Base-by-base conservation (phyloP, 2,329 filamentous ascomycete genomes). In the Cladosporium sp. region DNA sequence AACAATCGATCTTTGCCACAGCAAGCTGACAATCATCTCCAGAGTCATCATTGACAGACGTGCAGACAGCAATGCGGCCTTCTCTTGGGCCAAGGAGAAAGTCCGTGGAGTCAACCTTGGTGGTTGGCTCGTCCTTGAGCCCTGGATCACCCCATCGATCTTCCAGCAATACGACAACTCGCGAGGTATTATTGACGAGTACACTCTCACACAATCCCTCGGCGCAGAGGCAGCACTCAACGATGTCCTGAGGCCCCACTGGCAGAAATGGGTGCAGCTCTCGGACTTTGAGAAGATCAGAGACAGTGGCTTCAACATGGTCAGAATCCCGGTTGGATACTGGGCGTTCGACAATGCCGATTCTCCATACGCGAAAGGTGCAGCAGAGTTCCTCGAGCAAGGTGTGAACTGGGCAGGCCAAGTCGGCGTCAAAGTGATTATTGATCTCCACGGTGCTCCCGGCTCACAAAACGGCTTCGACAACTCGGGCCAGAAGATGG, bases 391-490 rank as follows among this genome's bases (percentile, higher is more conserved):
- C 70, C 76, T 88, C 15, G 85, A 87, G 66, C 77, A 80, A 28
- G 86, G 85, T 18, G 82, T 88, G 61, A 82, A 83, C 57, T 88
- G 86, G 85, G 83, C 86, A 4, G 74, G 84, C 51, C 77, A 78
- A 41, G 77, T 82, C 0, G 82, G 83, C 1, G 72, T 87, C 44
- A 85, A 86, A 73, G 80, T 88, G n/a, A 84, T 89, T 77, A 83
- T 91, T 71, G 89, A 91, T 74, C 77, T 91, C 26, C 89, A 91
- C 72, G 88, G 88, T 70, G 86, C 86, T 36, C 85, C 86, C 21
- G 83, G 83, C 7, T 88, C 86, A 7, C 88, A 90, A 71, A 90
- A 90, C 68, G 88, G 88, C 3, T 90, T 89, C 73, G 88, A 90
- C 76, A 90, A 90, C 77, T 87, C 84, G 64, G 88, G 88, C 55